Evolutionary conservation across 768 basidiomycete species (phyloP).

Genomic region (Suillus weaverae): DNA sequence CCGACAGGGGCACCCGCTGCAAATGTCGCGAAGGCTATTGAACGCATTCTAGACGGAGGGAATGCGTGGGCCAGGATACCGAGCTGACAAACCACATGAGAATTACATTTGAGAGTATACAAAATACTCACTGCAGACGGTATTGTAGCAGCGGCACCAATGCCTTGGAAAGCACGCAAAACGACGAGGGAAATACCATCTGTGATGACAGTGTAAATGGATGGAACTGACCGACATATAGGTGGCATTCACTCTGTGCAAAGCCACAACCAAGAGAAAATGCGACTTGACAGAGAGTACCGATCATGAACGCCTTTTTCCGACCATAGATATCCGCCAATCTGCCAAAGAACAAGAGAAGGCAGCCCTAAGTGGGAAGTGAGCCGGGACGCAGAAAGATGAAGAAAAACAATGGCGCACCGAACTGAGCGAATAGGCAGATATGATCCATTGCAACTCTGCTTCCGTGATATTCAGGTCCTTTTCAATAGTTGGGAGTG

Average conservation of each 20-base stretch:
- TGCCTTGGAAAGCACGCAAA: conserved; percentile 75
- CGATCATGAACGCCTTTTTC: conserved; percentile 65
- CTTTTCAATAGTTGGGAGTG: conserved; percentile 50
- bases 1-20: conserved; percentile 85
- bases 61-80: conserved; percentile 84
- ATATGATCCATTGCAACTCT: conserved; percentile 65
- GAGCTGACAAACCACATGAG: conserved; percentile 40
- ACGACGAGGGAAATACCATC: conserved; percentile 63
- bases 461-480: conserved; percentile 50
- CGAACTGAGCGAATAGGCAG: conserved; percentile 67
- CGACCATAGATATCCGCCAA: conserved; percentile 80
- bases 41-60: conserved; percentile 63
- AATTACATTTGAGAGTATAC: neutral
- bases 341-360: conserved; percentile 73
- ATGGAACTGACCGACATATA: neutral
- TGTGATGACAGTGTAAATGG: conserved; percentile 20
- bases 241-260: conserved; percentile 40
- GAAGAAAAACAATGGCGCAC: conserved; percentile 35
- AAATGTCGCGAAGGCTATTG: conserved; percentile 81
- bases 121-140: conserved; percentile 59
- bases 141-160: conserved; percentile 73
- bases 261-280: conserved; percentile 70
- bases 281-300: conserved; percentile 51
- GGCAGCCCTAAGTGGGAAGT: conserved; percentile 57
- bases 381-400: neutral